Percentiles rank a stretch among this genome's conserved stretches.
phyloP scores from a whole-genome alignment of 164 flowering plant species.

The Pachysandra terminalis region DNA sequence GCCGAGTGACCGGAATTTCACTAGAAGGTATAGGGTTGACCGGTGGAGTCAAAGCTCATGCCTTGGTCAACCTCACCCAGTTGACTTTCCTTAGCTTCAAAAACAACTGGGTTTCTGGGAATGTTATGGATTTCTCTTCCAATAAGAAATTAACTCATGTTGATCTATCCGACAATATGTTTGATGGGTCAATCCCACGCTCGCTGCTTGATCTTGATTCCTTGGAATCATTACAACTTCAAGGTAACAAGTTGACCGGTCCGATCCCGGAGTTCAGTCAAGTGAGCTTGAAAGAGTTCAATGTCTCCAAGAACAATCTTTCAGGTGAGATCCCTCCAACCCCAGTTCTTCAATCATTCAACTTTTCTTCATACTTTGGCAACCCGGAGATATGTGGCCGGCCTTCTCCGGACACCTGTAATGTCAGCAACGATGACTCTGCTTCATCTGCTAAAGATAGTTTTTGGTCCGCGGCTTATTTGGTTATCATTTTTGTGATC shows the following conservation, averaged over 20 bases:
- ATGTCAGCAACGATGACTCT: not conserved
- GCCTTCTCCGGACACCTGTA: constrained; percentile 22
- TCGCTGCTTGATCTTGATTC: constrained; percentile 25
- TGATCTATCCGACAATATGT: constrained; percentile 39
- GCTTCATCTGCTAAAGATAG: not conserved
- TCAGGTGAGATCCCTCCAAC: constrained; percentile 40
- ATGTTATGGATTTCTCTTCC: constrained; percentile 33
- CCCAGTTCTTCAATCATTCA: constrained; percentile 26
- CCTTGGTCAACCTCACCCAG: constrained; percentile 33
- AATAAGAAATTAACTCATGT: constrained; percentile 34
- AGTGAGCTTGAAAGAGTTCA: constrained; percentile 30
- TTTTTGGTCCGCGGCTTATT: not conserved
- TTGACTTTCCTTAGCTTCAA: constrained; percentile 36
- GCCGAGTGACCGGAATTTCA: constrained; percentile 33
- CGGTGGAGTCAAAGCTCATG: constrained; percentile 23
- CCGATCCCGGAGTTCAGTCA: constrained; percentile 39
- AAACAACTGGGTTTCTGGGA: constrained; percentile 38
- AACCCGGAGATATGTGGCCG: constrained; percentile 37
- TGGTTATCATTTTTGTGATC: constrained; percentile 17
- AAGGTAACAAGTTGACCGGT: constrained; percentile 38
- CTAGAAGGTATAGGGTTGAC: constrained; percentile 32
- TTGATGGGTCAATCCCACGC: constrained; percentile 34
- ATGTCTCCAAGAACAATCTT: constrained; percentile 51
- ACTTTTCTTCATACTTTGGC: constrained; percentile 18
- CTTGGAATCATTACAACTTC: constrained; percentile 40